These are phyloP conservation scores for Fusarium graminum DNA, from an alignment of 2,329 filamentous ascomycete genomes.

Conservation along the genomic window DNA sequence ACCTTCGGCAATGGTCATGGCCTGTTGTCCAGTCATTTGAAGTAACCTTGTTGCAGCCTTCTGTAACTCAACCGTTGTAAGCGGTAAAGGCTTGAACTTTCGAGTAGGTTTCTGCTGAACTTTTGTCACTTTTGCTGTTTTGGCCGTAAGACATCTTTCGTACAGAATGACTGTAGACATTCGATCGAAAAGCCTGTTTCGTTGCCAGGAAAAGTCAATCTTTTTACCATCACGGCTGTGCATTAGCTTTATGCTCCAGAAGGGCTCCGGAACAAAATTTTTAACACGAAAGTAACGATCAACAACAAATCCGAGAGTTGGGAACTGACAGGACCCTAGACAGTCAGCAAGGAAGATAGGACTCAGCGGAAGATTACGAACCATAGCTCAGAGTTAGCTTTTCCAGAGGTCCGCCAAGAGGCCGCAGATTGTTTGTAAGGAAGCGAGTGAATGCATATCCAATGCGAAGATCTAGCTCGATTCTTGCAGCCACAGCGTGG, in stretches of 20 bases:
- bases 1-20: conserved; percentile 88
- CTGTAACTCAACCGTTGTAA: conserved; percentile 96
- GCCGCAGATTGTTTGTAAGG: conserved; percentile 81
- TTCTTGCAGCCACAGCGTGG: conserved; percentile 87
- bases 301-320: conserved; percentile 95
- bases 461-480: conserved; percentile 92
- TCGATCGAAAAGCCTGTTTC: conserved; percentile 88
- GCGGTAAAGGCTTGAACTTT: conserved; percentile 92
- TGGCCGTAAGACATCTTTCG: conserved; percentile 84
- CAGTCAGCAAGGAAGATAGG: conserved; percentile 15
- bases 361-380: conserved; percentile 50
- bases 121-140: conserved; percentile 82
- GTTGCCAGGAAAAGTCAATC: conserved; percentile 86
- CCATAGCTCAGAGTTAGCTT: conserved; percentile 84
- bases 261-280: conserved; percentile 91
- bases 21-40: conserved; percentile 88
- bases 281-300: conserved; percentile 94
- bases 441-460: conserved; percentile 93
- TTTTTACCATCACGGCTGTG: conserved; percentile 82
- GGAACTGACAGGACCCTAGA: conserved; percentile 91
- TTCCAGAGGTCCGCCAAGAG: conserved; percentile 75
- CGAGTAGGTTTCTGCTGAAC: conserved; percentile 91
- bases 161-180: conserved; percentile 84
- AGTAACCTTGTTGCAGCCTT: conserved; percentile 93
- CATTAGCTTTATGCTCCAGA: conserved; percentile 91